These are phyloP conservation scores for Penicillium longicatenatum DNA, from an alignment of 495 filamentous ascomycete genomes.

Conservation along the genomic window DNA sequence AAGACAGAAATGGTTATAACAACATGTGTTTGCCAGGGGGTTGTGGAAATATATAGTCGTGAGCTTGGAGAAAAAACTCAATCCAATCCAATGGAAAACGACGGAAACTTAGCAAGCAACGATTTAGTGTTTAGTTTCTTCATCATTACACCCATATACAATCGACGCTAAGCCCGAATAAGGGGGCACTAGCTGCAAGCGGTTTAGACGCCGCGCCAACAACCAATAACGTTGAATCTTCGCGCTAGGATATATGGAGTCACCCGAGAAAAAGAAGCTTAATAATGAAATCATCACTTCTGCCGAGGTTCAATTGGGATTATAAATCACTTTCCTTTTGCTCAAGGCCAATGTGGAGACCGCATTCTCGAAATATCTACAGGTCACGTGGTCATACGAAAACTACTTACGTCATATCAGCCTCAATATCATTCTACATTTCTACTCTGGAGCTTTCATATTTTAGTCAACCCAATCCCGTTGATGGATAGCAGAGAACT, in stretches of 20 bases:
- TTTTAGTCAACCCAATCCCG: too few species aligned
- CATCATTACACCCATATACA: neutral
- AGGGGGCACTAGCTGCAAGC: neutral
- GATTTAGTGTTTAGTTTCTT: neutral
- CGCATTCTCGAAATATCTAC: too few species aligned
- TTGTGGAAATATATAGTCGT: neutral
- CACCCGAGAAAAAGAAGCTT: neutral
- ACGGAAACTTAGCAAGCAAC: neutral
- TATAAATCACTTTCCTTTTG: too few species aligned
- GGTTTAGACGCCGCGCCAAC: neutral
- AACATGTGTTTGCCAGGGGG: neutral
- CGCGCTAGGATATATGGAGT: neutral
- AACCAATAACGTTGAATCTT: neutral
- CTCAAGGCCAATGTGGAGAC: too few species aligned
- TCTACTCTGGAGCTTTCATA: too few species aligned
- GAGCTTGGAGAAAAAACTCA: neutral
- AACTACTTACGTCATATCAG: too few species aligned
- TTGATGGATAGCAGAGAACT: too few species aligned
- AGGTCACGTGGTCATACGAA: too few species aligned
- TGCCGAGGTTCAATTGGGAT: neutral
- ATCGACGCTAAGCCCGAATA: neutral
- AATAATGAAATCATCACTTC: neutral
- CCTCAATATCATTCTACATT: too few species aligned
- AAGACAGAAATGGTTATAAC: neutral
- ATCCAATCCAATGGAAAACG: neutral